Evolutionary conservation across 257 asterid genomes (phyloP).

Genomic region (Ophiorrhiza pumila): DNA sequence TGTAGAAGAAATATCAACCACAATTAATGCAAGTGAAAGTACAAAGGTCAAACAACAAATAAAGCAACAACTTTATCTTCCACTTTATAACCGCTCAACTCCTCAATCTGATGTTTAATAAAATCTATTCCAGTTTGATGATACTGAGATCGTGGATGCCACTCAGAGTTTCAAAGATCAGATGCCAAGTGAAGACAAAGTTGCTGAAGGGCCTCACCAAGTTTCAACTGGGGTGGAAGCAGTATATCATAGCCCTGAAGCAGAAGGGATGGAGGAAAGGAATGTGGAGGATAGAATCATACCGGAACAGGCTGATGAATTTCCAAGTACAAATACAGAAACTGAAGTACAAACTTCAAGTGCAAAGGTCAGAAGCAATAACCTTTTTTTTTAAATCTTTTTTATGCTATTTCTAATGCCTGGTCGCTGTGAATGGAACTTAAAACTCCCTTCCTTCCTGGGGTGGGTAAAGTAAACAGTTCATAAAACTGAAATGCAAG

Average conservation of each 20-base stretch:
- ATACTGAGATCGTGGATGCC: not conserved
- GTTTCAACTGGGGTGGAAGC: not conserved
- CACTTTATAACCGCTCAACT: not conserved
- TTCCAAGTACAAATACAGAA: conserved; percentile 18
- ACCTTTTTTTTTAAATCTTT: conserved; percentile 11
- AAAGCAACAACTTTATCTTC: not conserved
- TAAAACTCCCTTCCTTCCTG: not conserved
- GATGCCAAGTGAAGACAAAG: conserved; percentile 1
- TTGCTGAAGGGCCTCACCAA: not conserved
- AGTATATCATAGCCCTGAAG: conserved; percentile 3
- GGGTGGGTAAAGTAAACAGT: not conserved
- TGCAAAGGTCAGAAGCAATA: conserved; percentile 31
- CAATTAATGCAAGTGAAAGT: conserved; percentile 14
- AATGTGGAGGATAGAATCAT: conserved; percentile 1
- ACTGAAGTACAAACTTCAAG: conserved; percentile 24
- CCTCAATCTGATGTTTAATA: not conserved
- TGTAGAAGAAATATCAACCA: conserved; percentile 12
- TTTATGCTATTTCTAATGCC: not conserved
- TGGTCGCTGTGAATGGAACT: conserved; percentile 1
- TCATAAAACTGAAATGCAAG: not conserved
- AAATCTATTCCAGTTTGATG: not conserved
- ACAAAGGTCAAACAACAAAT: conserved; percentile 17
- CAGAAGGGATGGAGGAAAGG: conserved; percentile 9
- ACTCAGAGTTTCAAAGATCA: not conserved
- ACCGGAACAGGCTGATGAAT: conserved; percentile 23